A percentile compares a stretch with the other conserved stretches of the same genome.
Evolutionary conservation across 73 alveolate genomes (phyloP).

Genomic region (Uronychia binucleata): DNA sequence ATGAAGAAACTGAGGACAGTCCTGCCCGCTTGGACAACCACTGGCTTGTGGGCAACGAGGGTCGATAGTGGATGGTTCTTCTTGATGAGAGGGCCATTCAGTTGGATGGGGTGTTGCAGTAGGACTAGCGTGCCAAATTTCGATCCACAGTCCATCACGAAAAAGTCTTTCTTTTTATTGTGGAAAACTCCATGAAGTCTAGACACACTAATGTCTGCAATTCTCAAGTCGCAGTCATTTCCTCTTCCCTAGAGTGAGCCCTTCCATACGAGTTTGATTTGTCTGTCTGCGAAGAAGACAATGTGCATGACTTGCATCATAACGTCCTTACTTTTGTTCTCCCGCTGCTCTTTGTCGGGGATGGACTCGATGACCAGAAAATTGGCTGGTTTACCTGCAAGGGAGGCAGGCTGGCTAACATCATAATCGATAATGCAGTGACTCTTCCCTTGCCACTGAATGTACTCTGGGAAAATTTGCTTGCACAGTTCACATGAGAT

Average conservation of each 20-base stretch:
- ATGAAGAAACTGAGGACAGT: background rate
- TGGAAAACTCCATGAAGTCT: constrained; percentile 66
- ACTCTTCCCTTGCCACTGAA: background rate
- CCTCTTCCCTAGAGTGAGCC: constrained; percentile 70
- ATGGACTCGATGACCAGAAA: background rate
- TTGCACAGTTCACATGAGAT: constrained; percentile 68
- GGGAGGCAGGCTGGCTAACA: too few relatives aligned
- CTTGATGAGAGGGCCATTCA: background rate
- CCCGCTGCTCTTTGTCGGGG: background rate
- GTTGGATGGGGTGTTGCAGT: background rate
- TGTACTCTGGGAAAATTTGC: background rate
- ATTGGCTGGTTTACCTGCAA: background rate
- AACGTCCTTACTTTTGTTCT: background rate
- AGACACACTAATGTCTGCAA: constrained; percentile 84
- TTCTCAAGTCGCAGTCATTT: constrained; percentile 80
- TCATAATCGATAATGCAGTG: background rate
- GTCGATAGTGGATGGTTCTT: background rate
- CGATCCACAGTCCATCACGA: background rate
- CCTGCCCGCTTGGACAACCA: background rate
- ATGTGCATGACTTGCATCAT: background rate
- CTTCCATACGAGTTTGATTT: background rate
- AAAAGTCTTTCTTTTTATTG: background rate
- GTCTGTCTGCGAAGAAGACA: background rate
- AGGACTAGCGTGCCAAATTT: background rate
- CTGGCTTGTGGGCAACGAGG: background rate